A percentile compares a stretch with the other conserved stretches of the same genome.
These are phyloP conservation scores for Epichloe uncinata DNA, from an alignment of 2,329 filamentous ascomycete genomes.

Conservation along the genomic window DNA sequence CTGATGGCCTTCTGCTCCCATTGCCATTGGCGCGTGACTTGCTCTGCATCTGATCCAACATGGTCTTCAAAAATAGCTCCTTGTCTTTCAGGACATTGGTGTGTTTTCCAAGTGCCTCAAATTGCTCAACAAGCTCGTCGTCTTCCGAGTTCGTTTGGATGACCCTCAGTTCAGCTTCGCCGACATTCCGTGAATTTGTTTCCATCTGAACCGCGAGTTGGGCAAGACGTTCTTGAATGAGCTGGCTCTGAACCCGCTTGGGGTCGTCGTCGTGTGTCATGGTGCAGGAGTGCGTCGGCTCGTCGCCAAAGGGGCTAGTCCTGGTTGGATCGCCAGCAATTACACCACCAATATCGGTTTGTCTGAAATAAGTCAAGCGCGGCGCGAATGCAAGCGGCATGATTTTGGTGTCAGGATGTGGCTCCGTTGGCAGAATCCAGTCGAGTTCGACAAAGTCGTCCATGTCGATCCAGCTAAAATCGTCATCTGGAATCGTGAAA, in stretches of 20 bases:
- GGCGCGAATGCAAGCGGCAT: slow-evolving; percentile 83
- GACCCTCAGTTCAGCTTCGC: slow-evolving; percentile 60
- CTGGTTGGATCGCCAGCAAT: slow-evolving; percentile 70
- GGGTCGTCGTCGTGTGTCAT: slow-evolving; percentile 89
- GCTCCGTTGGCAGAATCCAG: slow-evolving; percentile 83
- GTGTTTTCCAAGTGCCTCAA: slow-evolving; percentile 46
- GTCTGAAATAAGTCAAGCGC: slow-evolving; percentile 92
- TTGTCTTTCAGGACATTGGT: slow-evolving; percentile 43
- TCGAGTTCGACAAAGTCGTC: slow-evolving; percentile 97
- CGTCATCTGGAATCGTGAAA: slow-evolving; percentile 91
- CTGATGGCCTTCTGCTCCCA: slow-evolving; percentile 18
- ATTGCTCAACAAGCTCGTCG: slow-evolving; percentile 39
- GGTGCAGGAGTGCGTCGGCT: slow-evolving; percentile 87
- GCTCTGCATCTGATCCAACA: slow-evolving; percentile 37
- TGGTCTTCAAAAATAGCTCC: slow-evolving; percentile 43
- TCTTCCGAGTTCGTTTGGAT: slow-evolving; percentile 38
- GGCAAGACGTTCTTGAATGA: slow-evolving; percentile 69
- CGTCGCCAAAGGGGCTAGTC: slow-evolving; percentile 81
- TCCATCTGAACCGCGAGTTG: slow-evolving; percentile 68
- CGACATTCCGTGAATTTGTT: slow-evolving; percentile 57
- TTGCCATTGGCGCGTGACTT: slow-evolving; percentile 19
- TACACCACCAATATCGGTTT: slow-evolving; percentile 79
- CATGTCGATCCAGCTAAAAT: slow-evolving; percentile 97
- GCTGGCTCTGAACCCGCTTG: slow-evolving; percentile 69
- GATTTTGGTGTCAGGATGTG: slow-evolving; percentile 88